Base-by-base conservation (phyloP, 805 yeast species). In the Myxozyma nipponensis region DNA sequence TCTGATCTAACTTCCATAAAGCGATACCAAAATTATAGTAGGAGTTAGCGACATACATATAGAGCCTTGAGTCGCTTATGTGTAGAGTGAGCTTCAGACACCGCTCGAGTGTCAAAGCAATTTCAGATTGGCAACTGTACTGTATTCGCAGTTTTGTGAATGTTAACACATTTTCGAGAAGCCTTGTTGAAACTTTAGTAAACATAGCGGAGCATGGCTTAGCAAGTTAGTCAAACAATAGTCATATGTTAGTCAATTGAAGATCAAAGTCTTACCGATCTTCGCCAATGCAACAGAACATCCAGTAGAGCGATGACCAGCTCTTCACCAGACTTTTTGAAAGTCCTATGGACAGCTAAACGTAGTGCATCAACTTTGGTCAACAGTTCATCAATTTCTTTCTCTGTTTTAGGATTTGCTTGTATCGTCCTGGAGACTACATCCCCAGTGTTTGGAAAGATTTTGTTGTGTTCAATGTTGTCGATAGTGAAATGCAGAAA, bases 21-120 rank as follows among this genome's bases (percentile, higher is more conserved):
- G 10, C 17, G 2, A 54, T 35, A 4, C 58, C 58, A 34, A 42
- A 45, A 23, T 54, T 54, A 28, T 47, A 52, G 19, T 7, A 46
- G 3, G 51, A 25, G 32, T 51, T 52, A 9, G 56, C 35, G 18
- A 52, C 25, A 22, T 47, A 52, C 4, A 25, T 21, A 6, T 38
- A 32, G 23, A 36, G 37, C 28, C 35, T 50, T 9, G 18, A 15
- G 28, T 54, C 56, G 4, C 21, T 30, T 5, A 52, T 25, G 6
- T 52, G 13, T n/a, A 15, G 25, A n/a, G 52, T 25, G 9, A 44
- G 42, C 7, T 34, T 32, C 4, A 22, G 35, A 34, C 46, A 42
- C 25, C 46, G 44, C 9, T 32, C 30, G 24, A 49, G 52, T 3
- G n/a, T 25, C 15, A 5, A 17, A 6, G 5, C 5, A 38, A 43